Percentiles rank a stretch among this genome's conserved stretches.
Evolutionary conservation across 495 filamentous ascomycete species (phyloP).

Genomic region (Xylaria grammica): DNA sequence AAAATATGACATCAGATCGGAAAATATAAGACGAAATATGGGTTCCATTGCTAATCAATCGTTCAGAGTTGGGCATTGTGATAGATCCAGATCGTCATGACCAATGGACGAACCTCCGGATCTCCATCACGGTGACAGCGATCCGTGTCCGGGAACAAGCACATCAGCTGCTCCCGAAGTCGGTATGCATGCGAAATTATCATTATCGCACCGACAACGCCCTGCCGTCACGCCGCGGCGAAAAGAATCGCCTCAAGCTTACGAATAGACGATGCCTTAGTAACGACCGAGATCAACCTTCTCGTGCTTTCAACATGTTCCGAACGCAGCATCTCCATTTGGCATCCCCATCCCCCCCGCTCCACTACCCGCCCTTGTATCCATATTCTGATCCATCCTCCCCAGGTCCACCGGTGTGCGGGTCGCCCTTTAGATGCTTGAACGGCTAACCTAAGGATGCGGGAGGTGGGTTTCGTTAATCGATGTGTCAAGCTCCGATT

Average conservation of each 20-base stretch:
- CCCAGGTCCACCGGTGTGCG: constrained; percentile 14
- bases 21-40: too few species aligned
- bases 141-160: constrained; percentile 12
- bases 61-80: background rate
- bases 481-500: constrained; percentile 22
- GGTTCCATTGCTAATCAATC: too few species aligned
- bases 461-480: constrained; percentile 6
- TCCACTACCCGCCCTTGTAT: too few species aligned
- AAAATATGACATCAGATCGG: constrained; percentile 3
- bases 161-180: constrained; percentile 1
- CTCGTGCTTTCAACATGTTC: background rate
- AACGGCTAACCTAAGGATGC: background rate
- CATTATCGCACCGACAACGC: background rate
- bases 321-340: background rate
- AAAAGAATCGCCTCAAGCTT: background rate
- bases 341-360: constrained; percentile 1
- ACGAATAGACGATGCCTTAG: background rate
- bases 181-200: background rate
- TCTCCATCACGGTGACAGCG: constrained; percentile 7
- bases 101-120: background rate
- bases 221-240: too few species aligned
- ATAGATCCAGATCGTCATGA: background rate
- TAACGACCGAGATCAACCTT: background rate
- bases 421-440: constrained; percentile 8
- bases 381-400: constrained; percentile 10